Base-by-base conservation (phyloP, 805 yeast species). In the Saccharomycopsis synnaedendra region DNA sequence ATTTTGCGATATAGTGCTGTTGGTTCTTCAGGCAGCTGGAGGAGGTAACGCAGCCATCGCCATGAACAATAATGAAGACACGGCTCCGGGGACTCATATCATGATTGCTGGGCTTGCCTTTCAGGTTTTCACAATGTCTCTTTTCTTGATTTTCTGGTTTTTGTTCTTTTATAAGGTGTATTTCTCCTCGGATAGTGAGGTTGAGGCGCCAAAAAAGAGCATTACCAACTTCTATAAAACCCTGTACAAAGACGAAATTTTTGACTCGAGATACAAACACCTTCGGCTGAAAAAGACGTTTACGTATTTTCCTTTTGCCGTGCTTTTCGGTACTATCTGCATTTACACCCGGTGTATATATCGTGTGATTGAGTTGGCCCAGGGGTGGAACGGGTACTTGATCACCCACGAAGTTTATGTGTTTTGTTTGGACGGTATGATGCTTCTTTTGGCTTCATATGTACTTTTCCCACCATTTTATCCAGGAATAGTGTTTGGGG, bases 91-190 rank as follows among this genome's bases (percentile, higher is more conserved):
- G n/a, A 70, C 83, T 1, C 69, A 78, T 58, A 61, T 82, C 43
- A 83, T 87, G 81, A 74, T 85, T 42, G 89, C 74, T 2, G 96
- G 96, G 5, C 69, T 88, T 43, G 82, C 80, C 0, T 70, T 82
- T 57, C 96, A 88, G 64, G 89, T 85, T 4, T 62, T 73, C 4
- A 72, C 85, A 4, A 82, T 88, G 82, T 56, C 72, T 2, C 47
- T 78, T 1, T 88, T 85, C 61, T 61, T 80, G 33, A 30, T 64
- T 4, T 62, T 83, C 8, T 72, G 75, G 66, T 57, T 62, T 36
- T 65, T 68, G 44, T 76, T 83, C 61, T 55, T 72, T 27, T 65
- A 58, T 56, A 62, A 66, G 35, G 63, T 74, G 29, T 69, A 62
- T 29, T 46, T 50, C 30, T 27, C 7, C 10, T 34, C 41, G 4